A percentile compares a stretch with the other conserved stretches of the same genome.
Conservation (phyloP, 2,329 filamentous ascomycete species). For the Furcasterigmium furcatum region DNA sequence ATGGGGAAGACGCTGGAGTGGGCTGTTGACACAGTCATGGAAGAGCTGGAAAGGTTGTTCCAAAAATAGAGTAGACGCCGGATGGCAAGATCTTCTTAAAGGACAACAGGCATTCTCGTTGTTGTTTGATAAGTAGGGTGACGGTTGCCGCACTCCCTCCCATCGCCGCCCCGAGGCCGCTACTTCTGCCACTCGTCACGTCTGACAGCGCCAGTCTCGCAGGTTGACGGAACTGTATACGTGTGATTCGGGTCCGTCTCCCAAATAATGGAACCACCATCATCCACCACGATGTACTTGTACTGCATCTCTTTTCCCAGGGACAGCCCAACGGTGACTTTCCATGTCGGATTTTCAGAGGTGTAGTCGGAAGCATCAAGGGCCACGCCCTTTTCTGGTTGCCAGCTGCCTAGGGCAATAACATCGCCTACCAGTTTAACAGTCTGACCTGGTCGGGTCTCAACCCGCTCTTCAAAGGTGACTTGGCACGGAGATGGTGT, state of each 20-base stretch:
- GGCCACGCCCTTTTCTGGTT: slow-evolving; percentile 46
- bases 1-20: slow-evolving; percentile 64
- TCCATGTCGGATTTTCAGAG: slow-evolving; percentile 58
- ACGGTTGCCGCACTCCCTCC: no score
- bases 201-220: slow-evolving; percentile 20
- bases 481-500: slow-evolving; percentile 47
- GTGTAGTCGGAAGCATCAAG: slow-evolving; percentile 60
- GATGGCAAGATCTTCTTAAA: no score
- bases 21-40: slow-evolving; percentile 63
- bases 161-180: no score
- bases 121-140: no score
- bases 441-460: slow-evolving; percentile 58
- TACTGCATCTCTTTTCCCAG: slow-evolving; percentile 59
- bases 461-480: slow-evolving; percentile 57
- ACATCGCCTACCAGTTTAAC: slow-evolving; percentile 63
- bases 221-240: slow-evolving; percentile 29
- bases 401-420: slow-evolving; percentile 60
- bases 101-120: no score
- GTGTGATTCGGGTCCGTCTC: slow-evolving; percentile 56
- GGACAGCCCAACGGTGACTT: slow-evolving; percentile 47
- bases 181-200: slow-evolving; percentile 27
- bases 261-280: slow-evolving; percentile 56
- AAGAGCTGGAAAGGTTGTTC: slow-evolving; percentile 30
- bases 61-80: slow-evolving; percentile 7
- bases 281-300: slow-evolving; percentile 63